Conservation (phyloP, 1,284 basidiomycete genomes). For the Cryptococcus deneoformans region DNA sequence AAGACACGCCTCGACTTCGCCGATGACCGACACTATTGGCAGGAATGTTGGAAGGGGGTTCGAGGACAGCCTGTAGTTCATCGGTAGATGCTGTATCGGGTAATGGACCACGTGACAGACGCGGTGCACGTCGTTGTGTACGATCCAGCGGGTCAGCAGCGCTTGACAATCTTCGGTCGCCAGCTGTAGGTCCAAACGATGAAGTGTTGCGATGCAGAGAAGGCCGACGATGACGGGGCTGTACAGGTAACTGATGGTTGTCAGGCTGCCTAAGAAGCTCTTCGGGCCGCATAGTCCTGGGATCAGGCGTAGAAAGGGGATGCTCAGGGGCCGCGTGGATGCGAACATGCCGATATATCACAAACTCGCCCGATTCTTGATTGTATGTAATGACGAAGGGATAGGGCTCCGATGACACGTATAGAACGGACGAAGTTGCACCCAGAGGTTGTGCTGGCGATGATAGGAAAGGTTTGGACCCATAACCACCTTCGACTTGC, state of each 20-base stretch:
- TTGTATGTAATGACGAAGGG: slow-evolving; percentile 35
- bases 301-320: slow-evolving; percentile 1
- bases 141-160: slow-evolving; percentile 33
- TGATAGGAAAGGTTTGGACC: slow-evolving; percentile 3
- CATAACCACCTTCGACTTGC: slow-evolving; percentile 15
- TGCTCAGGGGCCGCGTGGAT: slow-evolving; percentile 9
- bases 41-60: slow-evolving; percentile 11
- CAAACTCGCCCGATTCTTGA: slow-evolving; percentile 21
- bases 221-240: slow-evolving; percentile 13
- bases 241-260: neutral
- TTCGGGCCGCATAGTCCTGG: slow-evolving; percentile 23
- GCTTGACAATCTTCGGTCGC: slow-evolving; percentile 17
- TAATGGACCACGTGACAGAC: slow-evolving; percentile 27
- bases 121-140: slow-evolving; percentile 26
- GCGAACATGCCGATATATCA: slow-evolving; percentile 32
- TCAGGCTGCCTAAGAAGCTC: slow-evolving; percentile 36
- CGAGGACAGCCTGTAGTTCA: slow-evolving; percentile 31
- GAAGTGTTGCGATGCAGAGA: slow-evolving; percentile 28
- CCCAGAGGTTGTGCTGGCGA: slow-evolving; percentile 17
- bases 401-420: slow-evolving; percentile 29
- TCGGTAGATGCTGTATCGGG: slow-evolving; percentile 16
- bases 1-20: slow-evolving; percentile 12
- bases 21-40: neutral
- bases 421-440: slow-evolving; percentile 17
- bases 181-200: slow-evolving; percentile 16